Evolutionary conservation across 805 yeast species (phyloP).

Genomic region (Cyberlindnera mrakii): DNA sequence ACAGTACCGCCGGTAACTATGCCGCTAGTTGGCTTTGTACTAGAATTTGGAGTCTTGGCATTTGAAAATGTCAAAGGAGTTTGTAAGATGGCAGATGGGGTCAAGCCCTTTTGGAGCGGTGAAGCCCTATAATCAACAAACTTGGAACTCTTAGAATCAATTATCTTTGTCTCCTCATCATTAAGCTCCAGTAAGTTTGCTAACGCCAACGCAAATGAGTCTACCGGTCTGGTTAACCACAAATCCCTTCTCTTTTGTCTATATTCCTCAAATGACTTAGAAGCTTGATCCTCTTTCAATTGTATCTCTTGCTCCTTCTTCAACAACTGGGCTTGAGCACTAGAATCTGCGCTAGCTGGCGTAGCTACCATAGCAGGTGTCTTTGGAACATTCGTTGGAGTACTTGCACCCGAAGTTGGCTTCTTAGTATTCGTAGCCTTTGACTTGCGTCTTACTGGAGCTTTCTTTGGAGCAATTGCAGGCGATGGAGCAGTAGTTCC

Average conservation of each 20-base stretch:
- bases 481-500: slow-evolving; percentile 1
- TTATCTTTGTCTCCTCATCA: slow-evolving; percentile 22
- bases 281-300: slow-evolving; percentile 13
- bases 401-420: slow-evolving; percentile 6
- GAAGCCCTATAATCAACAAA: slow-evolving; percentile 10
- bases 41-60: slow-evolving; percentile 22
- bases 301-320: slow-evolving; percentile 23
- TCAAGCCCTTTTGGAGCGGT: slow-evolving; percentile 19
- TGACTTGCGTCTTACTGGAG: slow-evolving; percentile 11
- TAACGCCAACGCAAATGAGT: slow-evolving; percentile 21
- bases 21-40: slow-evolving; percentile 9
- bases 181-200: slow-evolving; percentile 21
- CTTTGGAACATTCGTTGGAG: slow-evolving; percentile 6
- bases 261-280: slow-evolving; percentile 15
- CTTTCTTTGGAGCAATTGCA: slow-evolving; percentile 12
- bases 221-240: slow-evolving; percentile 15
- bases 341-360: background rate
- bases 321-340: slow-evolving; percentile 13
- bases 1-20: slow-evolving; percentile 4
- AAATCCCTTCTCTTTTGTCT: slow-evolving; percentile 20
- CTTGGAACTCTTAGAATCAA: slow-evolving; percentile 14
- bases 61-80: slow-evolving; percentile 24
- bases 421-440: slow-evolving; percentile 9
- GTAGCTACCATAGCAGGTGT: slow-evolving; percentile 2
- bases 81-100: slow-evolving; percentile 25